Base-by-base conservation (phyloP, 257 asterid species). In the Solanum sitiens region DNA sequence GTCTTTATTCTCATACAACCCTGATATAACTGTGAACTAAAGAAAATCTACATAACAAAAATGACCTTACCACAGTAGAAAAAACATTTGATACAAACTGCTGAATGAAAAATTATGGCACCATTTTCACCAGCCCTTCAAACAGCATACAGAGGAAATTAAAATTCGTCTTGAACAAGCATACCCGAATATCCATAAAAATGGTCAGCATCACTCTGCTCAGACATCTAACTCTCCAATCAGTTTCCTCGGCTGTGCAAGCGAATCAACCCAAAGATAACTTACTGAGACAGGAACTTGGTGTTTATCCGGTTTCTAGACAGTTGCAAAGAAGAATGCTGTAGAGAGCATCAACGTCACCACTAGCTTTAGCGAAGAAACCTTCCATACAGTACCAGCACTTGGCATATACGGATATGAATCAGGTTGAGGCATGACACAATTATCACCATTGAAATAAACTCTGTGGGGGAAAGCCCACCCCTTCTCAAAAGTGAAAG, bases 381-480 rank as follows among this genome's bases (percentile, higher is more conserved):
- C 53, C 45, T 68, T 72, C 71, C 65, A 35, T 18, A 23, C 1
- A 23, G 79, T n/a, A 59, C 85, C 74, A 5, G 87, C 61, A 87
- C 67, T 89, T 39, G 91, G 89, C 82, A 89, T 32, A 47, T 27
- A 67, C 5, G 91, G 90, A 86, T 89, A 89, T 68, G 86, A 79
- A 10, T 89, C 91, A 10, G 90, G 91, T 14, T 89, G 88, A 9
- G 91, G 91, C 89, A 89, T 89, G 70, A 89, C 91, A 77, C 91
- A 89, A 12, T 80, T 87, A 85, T 89, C 88, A 71, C 90, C 91
- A 68, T 89, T 87, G 87, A 89, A 89, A 53, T 89, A 89, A 23
- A 87, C 65, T 35, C 90, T 87, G 61, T 80, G 83, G 0, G 91
- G 91, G 27, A 89, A 89, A 85, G 88, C 87, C 88, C 91, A 89